Conservation (phyloP, 2,329 filamentous ascomycete species). For the Paecilomyces formosus region DNA sequence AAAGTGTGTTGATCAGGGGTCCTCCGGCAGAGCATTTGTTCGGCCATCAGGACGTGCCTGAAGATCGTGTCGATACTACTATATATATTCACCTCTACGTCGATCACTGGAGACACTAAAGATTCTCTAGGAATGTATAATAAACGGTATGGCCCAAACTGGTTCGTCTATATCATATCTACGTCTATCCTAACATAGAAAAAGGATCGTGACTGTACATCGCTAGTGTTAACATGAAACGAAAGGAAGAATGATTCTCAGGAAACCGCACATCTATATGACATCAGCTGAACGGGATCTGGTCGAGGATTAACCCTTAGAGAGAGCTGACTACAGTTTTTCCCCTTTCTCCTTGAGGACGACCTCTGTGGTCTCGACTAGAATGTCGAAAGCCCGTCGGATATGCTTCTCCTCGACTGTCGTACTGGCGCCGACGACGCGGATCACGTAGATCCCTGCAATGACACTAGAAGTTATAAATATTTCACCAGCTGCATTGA, state of each 20-base stretch:
- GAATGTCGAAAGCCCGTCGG: conserved; percentile 62
- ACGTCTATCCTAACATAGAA: background rate
- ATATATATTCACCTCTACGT: no score
- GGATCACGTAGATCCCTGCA: conserved; percentile 66
- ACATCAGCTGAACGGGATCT: background rate
- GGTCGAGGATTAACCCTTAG: background rate
- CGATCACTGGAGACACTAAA: no score
- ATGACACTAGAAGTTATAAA: conserved; percentile 76
- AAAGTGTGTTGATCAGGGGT: no score
- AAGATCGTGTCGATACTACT: no score
- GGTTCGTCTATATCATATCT: background rate
- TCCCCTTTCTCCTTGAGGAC: conserved; percentile 21
- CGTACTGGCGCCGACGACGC: conserved; percentile 68
- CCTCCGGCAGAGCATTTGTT: no score
- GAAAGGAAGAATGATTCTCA: background rate
- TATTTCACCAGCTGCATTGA: conserved; percentile 69
- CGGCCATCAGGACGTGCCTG: no score
- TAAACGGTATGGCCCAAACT: background rate
- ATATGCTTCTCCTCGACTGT: conserved; percentile 66
- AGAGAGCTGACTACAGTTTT: background rate
- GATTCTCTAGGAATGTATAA: background rate
- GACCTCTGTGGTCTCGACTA: conserved; percentile 59
- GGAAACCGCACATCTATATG: background rate
- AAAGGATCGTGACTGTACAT: background rate
- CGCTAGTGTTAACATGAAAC: background rate